Evolutionary conservation across 371 early-diverging fungal species (phyloP).

Genomic region (Mortierella sp.): DNA sequence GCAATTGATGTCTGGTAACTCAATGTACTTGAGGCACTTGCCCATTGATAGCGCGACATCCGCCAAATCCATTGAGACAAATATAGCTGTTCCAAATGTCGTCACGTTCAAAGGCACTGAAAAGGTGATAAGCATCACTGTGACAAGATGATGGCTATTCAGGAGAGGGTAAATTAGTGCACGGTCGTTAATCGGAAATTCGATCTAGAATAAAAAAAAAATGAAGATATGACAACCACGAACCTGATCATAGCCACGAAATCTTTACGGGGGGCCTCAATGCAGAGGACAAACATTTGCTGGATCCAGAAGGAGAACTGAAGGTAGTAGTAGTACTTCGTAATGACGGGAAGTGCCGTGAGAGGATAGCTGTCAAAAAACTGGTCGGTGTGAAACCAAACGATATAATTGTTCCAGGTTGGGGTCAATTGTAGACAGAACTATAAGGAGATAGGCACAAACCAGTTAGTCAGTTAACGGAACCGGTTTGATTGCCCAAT

Average conservation of each 20-base stretch:
- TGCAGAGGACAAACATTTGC: slow-evolving; percentile 65
- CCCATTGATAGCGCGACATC: slow-evolving; percentile 66
- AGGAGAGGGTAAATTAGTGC: not conserved
- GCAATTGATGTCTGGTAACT: slow-evolving; percentile 57
- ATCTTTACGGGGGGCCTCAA: slow-evolving; percentile 72
- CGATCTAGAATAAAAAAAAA: not conserved
- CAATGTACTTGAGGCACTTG: slow-evolving; percentile 68
- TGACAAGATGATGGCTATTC: slow-evolving; percentile 68
- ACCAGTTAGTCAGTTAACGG: too few relatives aligned
- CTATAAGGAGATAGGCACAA: slow-evolving; percentile 15
- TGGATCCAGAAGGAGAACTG: slow-evolving; percentile 70
- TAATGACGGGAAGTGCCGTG: slow-evolving; percentile 60
- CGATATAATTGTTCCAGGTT: slow-evolving; percentile 45
- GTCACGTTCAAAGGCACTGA: slow-evolving; percentile 66
- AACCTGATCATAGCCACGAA: slow-evolving; percentile 60
- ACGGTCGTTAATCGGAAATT: not conserved
- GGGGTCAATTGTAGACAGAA: slow-evolving; percentile 47
- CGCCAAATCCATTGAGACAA: slow-evolving; percentile 70
- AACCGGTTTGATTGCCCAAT: too few relatives aligned
- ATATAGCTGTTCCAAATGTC: slow-evolving; percentile 67
- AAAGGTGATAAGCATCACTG: slow-evolving; percentile 60
- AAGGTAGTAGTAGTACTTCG: slow-evolving; percentile 67
- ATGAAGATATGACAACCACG: not conserved
- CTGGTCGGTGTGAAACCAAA: slow-evolving; percentile 74
- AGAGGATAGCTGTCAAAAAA: slow-evolving; percentile 80